These are phyloP conservation scores for Microbotryum lychnidis-dioicae DNA, from an alignment of 1,284 basidiomycete species.

Conservation along the genomic window DNA sequence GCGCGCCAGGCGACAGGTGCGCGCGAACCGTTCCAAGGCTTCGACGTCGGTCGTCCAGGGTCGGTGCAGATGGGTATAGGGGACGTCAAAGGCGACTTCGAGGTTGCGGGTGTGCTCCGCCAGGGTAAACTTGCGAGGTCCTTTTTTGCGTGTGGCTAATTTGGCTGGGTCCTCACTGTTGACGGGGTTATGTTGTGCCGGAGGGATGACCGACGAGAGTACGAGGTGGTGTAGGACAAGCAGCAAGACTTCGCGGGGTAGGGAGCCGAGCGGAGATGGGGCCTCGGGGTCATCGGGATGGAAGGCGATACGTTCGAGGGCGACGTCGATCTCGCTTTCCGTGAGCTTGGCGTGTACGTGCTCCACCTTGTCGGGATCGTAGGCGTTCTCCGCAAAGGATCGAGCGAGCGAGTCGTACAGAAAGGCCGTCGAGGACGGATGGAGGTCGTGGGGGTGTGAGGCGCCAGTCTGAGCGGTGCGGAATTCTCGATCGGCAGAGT, in stretches of 20 bases:
- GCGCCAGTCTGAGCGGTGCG: conserved; percentile 8
- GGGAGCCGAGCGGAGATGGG: conserved; percentile 11
- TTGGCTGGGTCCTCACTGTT: not conserved
- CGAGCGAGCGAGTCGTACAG: conserved; percentile 17
- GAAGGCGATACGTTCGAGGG: conserved; percentile 15
- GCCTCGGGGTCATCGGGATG: conserved; percentile 20
- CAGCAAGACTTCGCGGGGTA: conserved; percentile 26
- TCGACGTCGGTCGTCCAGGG: conserved; percentile 28
- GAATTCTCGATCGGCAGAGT: conserved; percentile 4
- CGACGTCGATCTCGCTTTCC: not conserved
- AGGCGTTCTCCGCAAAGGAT: conserved; percentile 28
- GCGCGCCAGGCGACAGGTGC: conserved; percentile 18
- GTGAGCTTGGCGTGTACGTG: not conserved
- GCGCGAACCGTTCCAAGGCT: conserved; percentile 26
- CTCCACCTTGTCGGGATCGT: conserved; percentile 3
- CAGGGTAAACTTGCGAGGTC: conserved; percentile 2
- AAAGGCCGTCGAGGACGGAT: conserved; percentile 23
- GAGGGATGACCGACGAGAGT: conserved; percentile 21
- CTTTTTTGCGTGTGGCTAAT: not conserved
- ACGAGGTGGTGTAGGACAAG: conserved; percentile 19
- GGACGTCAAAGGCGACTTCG: conserved; percentile 4
- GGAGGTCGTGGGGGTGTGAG: conserved; percentile 8
- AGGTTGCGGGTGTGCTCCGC: conserved; percentile 15
- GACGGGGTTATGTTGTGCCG: not conserved
- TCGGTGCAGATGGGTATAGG: not conserved